These are phyloP conservation scores for Colletotrichum tropicale DNA, from an alignment of 2,329 filamentous ascomycete species.

Conservation along the genomic window DNA sequence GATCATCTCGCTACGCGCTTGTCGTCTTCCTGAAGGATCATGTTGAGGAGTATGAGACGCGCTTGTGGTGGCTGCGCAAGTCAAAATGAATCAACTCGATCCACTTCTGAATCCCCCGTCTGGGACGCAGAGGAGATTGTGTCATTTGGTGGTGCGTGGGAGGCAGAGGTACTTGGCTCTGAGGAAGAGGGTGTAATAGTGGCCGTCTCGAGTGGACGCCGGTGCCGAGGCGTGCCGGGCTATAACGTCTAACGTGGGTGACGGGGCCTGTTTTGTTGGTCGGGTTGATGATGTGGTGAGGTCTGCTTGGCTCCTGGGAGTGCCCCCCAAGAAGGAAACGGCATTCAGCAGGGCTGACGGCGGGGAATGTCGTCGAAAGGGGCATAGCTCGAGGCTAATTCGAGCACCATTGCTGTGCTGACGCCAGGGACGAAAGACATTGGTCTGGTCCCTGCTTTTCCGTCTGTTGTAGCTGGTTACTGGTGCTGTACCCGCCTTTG, in stretches of 20 bases:
- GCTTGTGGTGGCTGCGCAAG: constrained; percentile 21
- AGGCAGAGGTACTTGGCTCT: not conserved
- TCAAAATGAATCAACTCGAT: constrained; percentile 4
- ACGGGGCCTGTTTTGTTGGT: not conserved
- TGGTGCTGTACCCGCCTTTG: not conserved
- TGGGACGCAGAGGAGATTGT: not conserved
- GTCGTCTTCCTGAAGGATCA: constrained; percentile 19
- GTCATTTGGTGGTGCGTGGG: not conserved
- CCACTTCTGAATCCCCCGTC: not conserved
- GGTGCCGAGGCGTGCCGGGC: not conserved
- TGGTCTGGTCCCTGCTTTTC: not conserved
- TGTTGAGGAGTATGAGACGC: constrained; percentile 6
- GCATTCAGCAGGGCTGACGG: constrained; percentile 17
- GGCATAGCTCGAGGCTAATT: constrained; percentile 13
- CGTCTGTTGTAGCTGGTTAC: not conserved
- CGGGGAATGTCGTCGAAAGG: not conserved
- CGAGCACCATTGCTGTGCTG: constrained; percentile 5
- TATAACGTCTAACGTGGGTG: not conserved
- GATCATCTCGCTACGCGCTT: constrained; percentile 20
- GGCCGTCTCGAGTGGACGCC: not conserved
- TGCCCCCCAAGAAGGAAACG: not conserved
- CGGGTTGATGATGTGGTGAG: constrained; percentile 12
- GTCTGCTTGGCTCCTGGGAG: not conserved
- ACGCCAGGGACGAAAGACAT: constrained; percentile 8
- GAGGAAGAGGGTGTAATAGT: not conserved